Evolutionary conservation across 176 grass and related monocot genomes (phyloP).

Genomic region (Bromus sterilis): DNA sequence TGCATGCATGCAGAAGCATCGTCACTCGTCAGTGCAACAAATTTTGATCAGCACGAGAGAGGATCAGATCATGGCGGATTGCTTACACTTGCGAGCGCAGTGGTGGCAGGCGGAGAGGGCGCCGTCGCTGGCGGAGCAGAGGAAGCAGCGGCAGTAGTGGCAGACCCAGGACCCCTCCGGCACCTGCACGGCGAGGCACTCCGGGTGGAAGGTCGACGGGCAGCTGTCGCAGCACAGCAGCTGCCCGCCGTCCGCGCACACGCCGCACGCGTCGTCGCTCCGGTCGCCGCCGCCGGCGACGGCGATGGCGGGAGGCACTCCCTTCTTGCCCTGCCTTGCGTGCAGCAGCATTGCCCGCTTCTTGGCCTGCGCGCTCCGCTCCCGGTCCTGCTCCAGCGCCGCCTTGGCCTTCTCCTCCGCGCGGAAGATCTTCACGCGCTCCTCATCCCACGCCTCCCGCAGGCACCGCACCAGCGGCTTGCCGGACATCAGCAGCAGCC

Average conservation of each 20-base stretch:
- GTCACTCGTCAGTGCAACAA: not conserved
- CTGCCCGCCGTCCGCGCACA: constrained; percentile 68
- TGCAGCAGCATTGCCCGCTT: not conserved
- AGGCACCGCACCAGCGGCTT: constrained; percentile 40
- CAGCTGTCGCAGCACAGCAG: constrained; percentile 81
- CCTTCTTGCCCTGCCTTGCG: not conserved
- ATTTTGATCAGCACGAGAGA: not conserved
- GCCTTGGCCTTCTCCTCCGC: not conserved
- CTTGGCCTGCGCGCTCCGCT: constrained; percentile 8
- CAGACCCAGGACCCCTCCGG: constrained; percentile 72
- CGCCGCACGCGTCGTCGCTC: constrained; percentile 82
- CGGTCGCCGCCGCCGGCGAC: constrained; percentile 29
- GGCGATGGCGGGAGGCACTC: not conserved
- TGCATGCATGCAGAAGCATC: constrained; percentile 10
- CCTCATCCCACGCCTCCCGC: constrained; percentile 48
- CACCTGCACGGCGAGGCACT: constrained; percentile 42
- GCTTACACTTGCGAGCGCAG: constrained; percentile 56
- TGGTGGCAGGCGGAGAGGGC: constrained; percentile 43
- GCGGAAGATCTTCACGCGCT: not conserved
- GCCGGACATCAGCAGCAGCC: constrained; percentile 52
- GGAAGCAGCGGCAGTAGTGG: constrained; percentile 62
- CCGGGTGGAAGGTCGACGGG: constrained; percentile 72
- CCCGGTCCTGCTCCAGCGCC: constrained; percentile 22
- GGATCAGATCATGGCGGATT: not conserved
- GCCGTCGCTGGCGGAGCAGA: constrained; percentile 45